These are phyloP conservation scores for Davidsoniella virescens DNA, from an alignment of 2,329 filamentous ascomycete species.

Conservation along the genomic window DNA sequence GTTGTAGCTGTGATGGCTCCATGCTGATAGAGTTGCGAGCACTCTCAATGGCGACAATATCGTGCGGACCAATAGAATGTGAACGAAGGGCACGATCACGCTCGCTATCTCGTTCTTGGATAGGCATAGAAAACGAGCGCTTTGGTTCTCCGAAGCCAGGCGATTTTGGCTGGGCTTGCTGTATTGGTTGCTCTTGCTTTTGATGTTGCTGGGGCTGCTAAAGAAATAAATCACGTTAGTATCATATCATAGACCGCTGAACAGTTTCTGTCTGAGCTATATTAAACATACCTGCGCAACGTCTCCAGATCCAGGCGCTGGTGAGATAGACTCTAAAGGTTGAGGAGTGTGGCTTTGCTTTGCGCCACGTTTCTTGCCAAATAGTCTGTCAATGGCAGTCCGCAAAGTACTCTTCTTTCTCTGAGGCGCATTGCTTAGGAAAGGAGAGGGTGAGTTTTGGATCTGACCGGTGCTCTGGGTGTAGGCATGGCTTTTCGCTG, in stretches of 20 bases:
- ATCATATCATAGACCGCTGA: background rate
- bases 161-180: background rate
- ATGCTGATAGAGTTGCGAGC: conserved; percentile 36
- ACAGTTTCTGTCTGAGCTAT: too few species aligned
- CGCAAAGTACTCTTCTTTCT: conserved; percentile 43
- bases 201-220: background rate
- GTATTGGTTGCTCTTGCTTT: background rate
- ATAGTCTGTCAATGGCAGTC: conserved; percentile 38
- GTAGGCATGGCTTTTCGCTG: background rate
- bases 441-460: background rate
- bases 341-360: conserved; percentile 17
- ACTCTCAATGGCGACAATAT: conserved; percentile 36
- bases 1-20: conserved; percentile 19
- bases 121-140: conserved; percentile 41
- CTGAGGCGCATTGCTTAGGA: conserved; percentile 21
- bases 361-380: conserved; percentile 37
- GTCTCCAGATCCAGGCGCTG: background rate
- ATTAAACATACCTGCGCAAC: background rate
- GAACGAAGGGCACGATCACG: conserved; percentile 44
- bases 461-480: background rate
- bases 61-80: conserved; percentile 41
- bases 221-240: background rate
- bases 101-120: conserved; percentile 46
- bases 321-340: background rate
- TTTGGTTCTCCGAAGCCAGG: conserved; percentile 24